Evolutionary conservation across 805 yeast genomes (phyloP).

Genomic region (Kluyveromyces lactis): DNA sequence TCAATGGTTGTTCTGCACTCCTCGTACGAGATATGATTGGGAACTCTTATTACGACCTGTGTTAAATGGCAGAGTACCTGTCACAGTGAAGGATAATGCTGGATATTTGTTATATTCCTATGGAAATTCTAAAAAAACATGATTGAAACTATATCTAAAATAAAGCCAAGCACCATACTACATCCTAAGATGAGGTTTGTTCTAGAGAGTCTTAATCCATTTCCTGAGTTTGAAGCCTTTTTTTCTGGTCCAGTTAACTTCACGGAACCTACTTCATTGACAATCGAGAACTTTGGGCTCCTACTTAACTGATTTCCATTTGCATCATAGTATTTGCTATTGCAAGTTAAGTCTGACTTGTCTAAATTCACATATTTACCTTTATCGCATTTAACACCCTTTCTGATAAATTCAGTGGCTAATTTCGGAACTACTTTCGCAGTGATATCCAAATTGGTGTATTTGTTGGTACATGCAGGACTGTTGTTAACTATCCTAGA

Average conservation of each 20-base stretch:
- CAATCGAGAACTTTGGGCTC: conserved; percentile 16
- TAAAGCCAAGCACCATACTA: background rate
- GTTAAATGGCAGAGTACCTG: conserved; percentile 27
- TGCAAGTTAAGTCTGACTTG: conserved; percentile 36
- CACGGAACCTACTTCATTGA: conserved; percentile 1
- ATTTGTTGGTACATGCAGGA: conserved; percentile 33
- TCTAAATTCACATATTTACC: conserved; percentile 45
- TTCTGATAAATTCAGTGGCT: conserved; percentile 38
- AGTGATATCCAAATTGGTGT: conserved; percentile 36
- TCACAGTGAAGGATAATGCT: conserved; percentile 31
- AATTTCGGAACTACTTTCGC: conserved; percentile 33
- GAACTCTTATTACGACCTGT: conserved; percentile 29
- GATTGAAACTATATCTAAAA: background rate
- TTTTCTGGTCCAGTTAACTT: background rate
- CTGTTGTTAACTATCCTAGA: conserved; percentile 19
- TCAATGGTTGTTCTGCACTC: conserved; percentile 31
- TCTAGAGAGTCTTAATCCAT: background rate
- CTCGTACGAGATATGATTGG: conserved; percentile 34
- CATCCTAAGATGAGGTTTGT: background rate
- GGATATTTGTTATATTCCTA: conserved; percentile 37
- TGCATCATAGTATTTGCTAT: conserved; percentile 34
- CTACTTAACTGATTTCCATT: conserved; percentile 32
- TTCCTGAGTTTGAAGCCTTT: background rate
- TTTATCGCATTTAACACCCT: conserved; percentile 38
- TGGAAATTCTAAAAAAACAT: conserved; percentile 11